Evolutionary conservation across 129 eudicot species (phyloP).

Genomic region (Pulicaria dysenterica): DNA sequence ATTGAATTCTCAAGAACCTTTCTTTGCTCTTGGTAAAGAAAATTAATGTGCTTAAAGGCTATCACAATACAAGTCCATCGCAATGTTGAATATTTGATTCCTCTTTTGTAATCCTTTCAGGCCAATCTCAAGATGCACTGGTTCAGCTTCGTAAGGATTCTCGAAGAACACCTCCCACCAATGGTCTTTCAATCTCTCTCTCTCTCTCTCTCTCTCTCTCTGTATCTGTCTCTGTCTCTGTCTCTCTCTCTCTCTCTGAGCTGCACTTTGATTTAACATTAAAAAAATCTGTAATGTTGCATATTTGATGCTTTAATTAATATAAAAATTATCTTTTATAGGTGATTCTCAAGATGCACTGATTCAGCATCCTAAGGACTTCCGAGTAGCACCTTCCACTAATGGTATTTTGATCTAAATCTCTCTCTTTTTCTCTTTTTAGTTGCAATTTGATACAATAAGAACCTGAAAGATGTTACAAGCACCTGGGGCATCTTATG

Average conservation of each 20-base stretch:
- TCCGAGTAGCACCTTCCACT: slow-evolving; percentile 28
- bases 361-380: slow-evolving; percentile 33
- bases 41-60: not conserved
- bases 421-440: not conserved
- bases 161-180: slow-evolving; percentile 27
- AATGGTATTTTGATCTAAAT: slow-evolving; percentile 26
- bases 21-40: slow-evolving; percentile 24
- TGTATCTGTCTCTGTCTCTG: not conserved
- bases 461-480: slow-evolving; percentile 25
- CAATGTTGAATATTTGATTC: slow-evolving; percentile 23
- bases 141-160: slow-evolving; percentile 35
- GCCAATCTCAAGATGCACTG: slow-evolving; percentile 38
- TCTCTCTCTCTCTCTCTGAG: no score
- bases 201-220: not conserved
- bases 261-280: slow-evolving; percentile 1
- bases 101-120: slow-evolving; percentile 25
- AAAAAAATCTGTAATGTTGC: slow-evolving; percentile 1
- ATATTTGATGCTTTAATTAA: slow-evolving; percentile 30
- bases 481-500: slow-evolving; percentile 18
- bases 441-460: slow-evolving; percentile 2
- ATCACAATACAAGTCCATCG: not conserved
- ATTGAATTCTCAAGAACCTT: slow-evolving; percentile 26
- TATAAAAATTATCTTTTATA: not conserved
- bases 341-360: slow-evolving; percentile 42
- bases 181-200: slow-evolving; percentile 24